phyloP scores from a whole-genome alignment of 805 yeast species.

The Candida maris region DNA sequence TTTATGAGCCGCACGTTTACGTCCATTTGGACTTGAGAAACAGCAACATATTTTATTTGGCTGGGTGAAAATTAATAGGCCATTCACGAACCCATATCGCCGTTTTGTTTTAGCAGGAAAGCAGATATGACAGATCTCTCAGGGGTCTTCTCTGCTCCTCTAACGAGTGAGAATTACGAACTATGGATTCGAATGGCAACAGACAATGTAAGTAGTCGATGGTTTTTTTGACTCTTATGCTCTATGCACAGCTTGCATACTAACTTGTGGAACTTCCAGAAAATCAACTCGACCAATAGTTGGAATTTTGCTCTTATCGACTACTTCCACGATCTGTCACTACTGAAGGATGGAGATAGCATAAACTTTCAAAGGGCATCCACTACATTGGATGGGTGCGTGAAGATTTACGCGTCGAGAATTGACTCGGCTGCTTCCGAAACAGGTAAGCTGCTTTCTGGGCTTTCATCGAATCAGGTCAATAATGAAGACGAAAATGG shows the following conservation, averaged over 20 bases:
- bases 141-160: conserved; percentile 18
- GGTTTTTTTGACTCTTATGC: not conserved
- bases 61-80: too few species aligned
- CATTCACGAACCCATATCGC: too few species aligned
- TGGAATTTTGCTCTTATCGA: conserved; percentile 92
- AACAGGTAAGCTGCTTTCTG: conserved; percentile 69
- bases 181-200: conserved; percentile 82
- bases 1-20: too few species aligned
- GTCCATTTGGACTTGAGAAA: too few species aligned
- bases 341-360: conserved; percentile 68
- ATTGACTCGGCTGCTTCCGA: conserved; percentile 91
- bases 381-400: conserved; percentile 91
- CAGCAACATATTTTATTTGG: conserved; percentile 1
- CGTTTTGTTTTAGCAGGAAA: too few species aligned
- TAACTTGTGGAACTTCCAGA: conserved; percentile 9
- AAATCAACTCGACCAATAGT: conserved; percentile 81
- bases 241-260: not conserved
- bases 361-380: conserved; percentile 90
- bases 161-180: conserved; percentile 53
- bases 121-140: conserved; percentile 16
- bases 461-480: conserved; percentile 35
- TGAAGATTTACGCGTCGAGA: conserved; percentile 84
- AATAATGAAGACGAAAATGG: conserved; percentile 20
- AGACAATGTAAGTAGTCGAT: conserved; percentile 44
- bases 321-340: conserved; percentile 79